Evolutionary conservation across 169 alveolate species (phyloP), one percentile per base, ranked within the genome.

Genomic region (Perkinsus olseni): DNA sequence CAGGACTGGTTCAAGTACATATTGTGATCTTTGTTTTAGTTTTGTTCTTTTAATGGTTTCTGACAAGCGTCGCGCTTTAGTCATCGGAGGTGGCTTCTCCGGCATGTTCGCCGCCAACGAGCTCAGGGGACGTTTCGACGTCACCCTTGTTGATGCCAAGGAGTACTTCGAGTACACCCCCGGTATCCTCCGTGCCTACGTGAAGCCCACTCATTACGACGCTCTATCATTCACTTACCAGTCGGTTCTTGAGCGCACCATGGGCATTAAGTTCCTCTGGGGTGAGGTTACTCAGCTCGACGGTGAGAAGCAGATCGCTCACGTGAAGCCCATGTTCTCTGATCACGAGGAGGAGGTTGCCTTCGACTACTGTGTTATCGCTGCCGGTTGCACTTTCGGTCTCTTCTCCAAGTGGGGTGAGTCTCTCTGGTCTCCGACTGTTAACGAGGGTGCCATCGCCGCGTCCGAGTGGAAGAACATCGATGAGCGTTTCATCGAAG

Each of bases 321-420:
- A 62, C 31, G 34, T 62, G 31, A 62, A 62, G 82, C 82, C 82
- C 17, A 62, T 62, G 82, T 62, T 62, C 3, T 24, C 82, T 62
- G 82, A 62, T 28, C 82, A 62, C 17, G 45, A 39, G 82, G 94
- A 94, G 28, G 95, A 92, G 92, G 74, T 94, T 37, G 74, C 93
- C 62, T 94, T 92, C 50, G 95, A 94, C 94, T 94, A 92, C 93
- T 94, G 95, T 92, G 82, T 94, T 91, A 94, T 94, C 93, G 92
- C 94, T 50, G 74, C 94, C 21, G 95, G 95, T 24, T 94, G 95
- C 92, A 94, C 91, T 45, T 62, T 62, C 82, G 82, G 82, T 39
- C 62, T 91, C 39, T 51, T 91, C 48, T 51, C 48, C 82, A 91
- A 91, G 74, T 90, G 92, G 94, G 95, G 95, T 74, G 94, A 94